phyloP scores from a whole-genome alignment of 2,329 filamentous ascomycete species.

The Hypoxylon sp. region DNA sequence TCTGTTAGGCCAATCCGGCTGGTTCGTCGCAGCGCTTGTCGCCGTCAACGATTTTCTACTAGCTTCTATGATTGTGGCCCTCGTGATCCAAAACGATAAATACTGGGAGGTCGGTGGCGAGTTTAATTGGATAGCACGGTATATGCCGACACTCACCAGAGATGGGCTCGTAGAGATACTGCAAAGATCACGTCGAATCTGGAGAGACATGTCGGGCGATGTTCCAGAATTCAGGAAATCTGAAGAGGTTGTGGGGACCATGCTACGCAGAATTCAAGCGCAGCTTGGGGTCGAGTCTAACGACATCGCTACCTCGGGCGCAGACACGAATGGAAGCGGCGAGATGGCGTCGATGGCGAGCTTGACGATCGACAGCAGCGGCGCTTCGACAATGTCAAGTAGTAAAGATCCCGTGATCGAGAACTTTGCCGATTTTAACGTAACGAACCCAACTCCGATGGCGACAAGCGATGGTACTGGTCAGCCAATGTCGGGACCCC shows the following conservation, averaged over 20 bases:
- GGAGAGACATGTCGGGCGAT: conserved; percentile 56
- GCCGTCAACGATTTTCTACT: conserved; percentile 72
- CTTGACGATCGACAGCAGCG: conserved; percentile 36
- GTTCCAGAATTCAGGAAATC: conserved; percentile 61
- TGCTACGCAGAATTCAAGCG: conserved; percentile 58
- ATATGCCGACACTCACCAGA: conserved; percentile 53
- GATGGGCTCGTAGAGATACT: conserved; percentile 58
- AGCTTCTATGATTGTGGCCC: conserved; percentile 70
- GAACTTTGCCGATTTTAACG: conserved; percentile 37
- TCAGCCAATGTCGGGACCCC: conserved; percentile 30
- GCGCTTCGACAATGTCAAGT: conserved; percentile 24
- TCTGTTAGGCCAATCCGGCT: conserved; percentile 63
- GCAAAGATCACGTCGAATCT: conserved; percentile 59
- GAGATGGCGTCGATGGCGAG: conserved; percentile 37
- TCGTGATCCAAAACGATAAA: conserved; percentile 61
- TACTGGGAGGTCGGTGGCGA: conserved; percentile 55
- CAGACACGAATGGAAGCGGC: conserved; percentile 7
- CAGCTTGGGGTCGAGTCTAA: conserved; percentile 37
- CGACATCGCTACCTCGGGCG: conserved; percentile 7
- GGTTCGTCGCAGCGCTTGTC: conserved; percentile 67
- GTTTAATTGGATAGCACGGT: conserved; percentile 53
- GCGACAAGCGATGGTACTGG: conserved; percentile 16
- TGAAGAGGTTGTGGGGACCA: conserved; percentile 59
- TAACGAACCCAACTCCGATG: conserved; percentile 27
- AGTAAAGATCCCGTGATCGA: conserved; percentile 28